These are phyloP conservation scores for Sanguinoderma infundibulare DNA, from an alignment of 1,284 basidiomycete genomes.

Conservation along the genomic window DNA sequence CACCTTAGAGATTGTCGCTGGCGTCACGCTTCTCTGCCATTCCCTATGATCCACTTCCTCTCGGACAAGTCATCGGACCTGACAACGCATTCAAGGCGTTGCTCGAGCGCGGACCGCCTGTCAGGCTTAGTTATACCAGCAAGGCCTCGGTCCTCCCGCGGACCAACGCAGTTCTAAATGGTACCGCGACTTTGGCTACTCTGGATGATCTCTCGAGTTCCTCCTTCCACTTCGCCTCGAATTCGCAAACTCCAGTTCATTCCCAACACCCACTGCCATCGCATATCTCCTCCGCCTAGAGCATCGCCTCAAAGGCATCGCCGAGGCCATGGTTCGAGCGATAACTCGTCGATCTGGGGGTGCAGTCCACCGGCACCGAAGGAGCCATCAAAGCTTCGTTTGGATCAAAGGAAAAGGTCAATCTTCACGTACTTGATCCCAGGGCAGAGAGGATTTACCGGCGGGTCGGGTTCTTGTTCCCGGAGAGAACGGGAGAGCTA, in stretches of 20 bases:
- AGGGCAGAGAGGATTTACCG: slow-evolving; percentile 11
- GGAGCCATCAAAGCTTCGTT: slow-evolving; percentile 6
- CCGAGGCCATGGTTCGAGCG: slow-evolving; percentile 26
- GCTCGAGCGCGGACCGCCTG: slow-evolving; percentile 15
- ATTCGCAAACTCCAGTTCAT: slow-evolving; percentile 12
- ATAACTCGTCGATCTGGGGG: slow-evolving; percentile 28
- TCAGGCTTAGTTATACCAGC: slow-evolving; percentile 26
- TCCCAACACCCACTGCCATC: slow-evolving; percentile 11
- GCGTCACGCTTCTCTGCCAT: slow-evolving; percentile 1
- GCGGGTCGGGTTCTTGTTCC: slow-evolving; percentile 16
- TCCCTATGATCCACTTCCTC: not conserved
- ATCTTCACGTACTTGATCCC: slow-evolving; percentile 7
- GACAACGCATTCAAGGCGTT: slow-evolving; percentile 20
- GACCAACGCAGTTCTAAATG: not conserved
- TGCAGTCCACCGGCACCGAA: slow-evolving; percentile 17
- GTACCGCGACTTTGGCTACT: slow-evolving; percentile 13
- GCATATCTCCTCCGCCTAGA: slow-evolving; percentile 27
- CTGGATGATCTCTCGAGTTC: slow-evolving; percentile 17
- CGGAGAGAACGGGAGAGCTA: not conserved
- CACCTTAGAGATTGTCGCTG: not conserved
- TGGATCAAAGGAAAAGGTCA: slow-evolving; percentile 14
- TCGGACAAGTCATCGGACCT: slow-evolving; percentile 25
- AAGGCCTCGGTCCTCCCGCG: slow-evolving; percentile 18
- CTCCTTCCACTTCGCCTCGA: slow-evolving; percentile 25
- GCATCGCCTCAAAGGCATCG: slow-evolving; percentile 29